phyloP scores from a whole-genome alignment of 2,329 filamentous ascomycete species.

The Cladosporium sp. region DNA sequence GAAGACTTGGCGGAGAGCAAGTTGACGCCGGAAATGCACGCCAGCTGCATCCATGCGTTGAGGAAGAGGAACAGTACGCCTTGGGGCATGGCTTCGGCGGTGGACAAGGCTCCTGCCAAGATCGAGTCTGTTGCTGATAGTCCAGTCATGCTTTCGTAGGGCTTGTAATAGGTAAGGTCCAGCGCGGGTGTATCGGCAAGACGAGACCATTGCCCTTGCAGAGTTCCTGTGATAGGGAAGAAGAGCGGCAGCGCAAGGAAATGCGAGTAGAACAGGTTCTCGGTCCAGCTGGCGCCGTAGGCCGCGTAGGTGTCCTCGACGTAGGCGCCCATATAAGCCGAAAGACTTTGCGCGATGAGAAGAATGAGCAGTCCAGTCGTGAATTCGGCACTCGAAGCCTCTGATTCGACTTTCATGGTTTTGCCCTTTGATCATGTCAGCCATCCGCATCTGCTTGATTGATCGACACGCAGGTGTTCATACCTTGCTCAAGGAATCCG shows the following conservation, averaged over 20 bases:
- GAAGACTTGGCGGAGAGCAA: constrained; percentile 84
- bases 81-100: constrained; percentile 46
- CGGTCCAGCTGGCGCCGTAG: constrained; percentile 88
- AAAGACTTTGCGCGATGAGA: constrained; percentile 82
- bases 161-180: constrained; percentile 29
- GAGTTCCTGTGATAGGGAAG: constrained; percentile 63
- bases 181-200: constrained; percentile 63
- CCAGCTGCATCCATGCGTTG: constrained; percentile 86
- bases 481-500: constrained; percentile 82
- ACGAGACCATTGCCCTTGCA: constrained; percentile 60
- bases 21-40: constrained; percentile 94
- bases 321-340: constrained; percentile 92
- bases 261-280: constrained; percentile 92
- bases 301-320: constrained; percentile 83
- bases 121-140: constrained; percentile 12
- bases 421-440: constrained; percentile 35
- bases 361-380: constrained; percentile 74
- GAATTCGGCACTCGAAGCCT: constrained; percentile 45
- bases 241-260: constrained; percentile 73
- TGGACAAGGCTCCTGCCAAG: constrained; percentile 5
- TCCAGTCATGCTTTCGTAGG: neutral
- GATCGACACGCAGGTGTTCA: constrained; percentile 19
- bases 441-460: neutral
- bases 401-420: constrained; percentile 38
- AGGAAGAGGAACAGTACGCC: constrained; percentile 67